Evolutionary conservation across 371 early-diverging fungal species (phyloP).

Genomic region (Mucor racemosus): DNA sequence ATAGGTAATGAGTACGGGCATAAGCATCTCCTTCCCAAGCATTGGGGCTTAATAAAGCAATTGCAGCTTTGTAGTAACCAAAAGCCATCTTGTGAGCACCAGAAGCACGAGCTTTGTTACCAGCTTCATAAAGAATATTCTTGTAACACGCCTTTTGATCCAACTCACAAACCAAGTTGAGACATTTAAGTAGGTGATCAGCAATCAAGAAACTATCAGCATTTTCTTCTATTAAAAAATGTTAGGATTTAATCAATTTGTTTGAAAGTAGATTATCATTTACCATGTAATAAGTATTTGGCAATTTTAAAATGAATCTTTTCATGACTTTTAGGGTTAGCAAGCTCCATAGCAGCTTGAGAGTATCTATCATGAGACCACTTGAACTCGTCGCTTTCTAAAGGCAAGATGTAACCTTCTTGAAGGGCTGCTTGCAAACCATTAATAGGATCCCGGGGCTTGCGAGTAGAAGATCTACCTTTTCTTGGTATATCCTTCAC

Average conservation of each 20-base stretch:
- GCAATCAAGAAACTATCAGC: slow-evolving; percentile 39
- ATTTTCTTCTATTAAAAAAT: slow-evolving; percentile 23
- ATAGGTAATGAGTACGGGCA: slow-evolving; percentile 28
- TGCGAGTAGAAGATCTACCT: background rate
- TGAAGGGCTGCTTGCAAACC: slow-evolving; percentile 52
- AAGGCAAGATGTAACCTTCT: slow-evolving; percentile 50
- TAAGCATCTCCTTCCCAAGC: slow-evolving; percentile 34
- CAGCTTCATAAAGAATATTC: slow-evolving; percentile 39
- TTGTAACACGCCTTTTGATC: slow-evolving; percentile 31
- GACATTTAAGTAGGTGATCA: slow-evolving; percentile 47
- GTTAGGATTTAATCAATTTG: background rate
- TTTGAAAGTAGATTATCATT: background rate
- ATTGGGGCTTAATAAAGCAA: slow-evolving; percentile 20
- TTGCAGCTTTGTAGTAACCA: slow-evolving; percentile 39
- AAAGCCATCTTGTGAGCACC: slow-evolving; percentile 52
- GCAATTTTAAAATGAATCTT: slow-evolving; percentile 49
- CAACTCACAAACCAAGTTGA: slow-evolving; percentile 23
- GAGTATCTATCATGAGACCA: slow-evolving; percentile 56
- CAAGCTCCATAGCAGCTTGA: slow-evolving; percentile 53
- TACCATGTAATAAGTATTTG: slow-evolving; percentile 33
- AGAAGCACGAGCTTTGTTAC: slow-evolving; percentile 39
- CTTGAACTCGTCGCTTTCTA: slow-evolving; percentile 48
- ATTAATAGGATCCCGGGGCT: slow-evolving; percentile 37
- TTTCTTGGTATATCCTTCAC: background rate
- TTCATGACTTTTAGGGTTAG: slow-evolving; percentile 35